These are phyloP conservation scores for Arthrobotrys sinensis DNA, from an alignment of 2,329 filamentous ascomycete genomes.

Conservation along the genomic window DNA sequence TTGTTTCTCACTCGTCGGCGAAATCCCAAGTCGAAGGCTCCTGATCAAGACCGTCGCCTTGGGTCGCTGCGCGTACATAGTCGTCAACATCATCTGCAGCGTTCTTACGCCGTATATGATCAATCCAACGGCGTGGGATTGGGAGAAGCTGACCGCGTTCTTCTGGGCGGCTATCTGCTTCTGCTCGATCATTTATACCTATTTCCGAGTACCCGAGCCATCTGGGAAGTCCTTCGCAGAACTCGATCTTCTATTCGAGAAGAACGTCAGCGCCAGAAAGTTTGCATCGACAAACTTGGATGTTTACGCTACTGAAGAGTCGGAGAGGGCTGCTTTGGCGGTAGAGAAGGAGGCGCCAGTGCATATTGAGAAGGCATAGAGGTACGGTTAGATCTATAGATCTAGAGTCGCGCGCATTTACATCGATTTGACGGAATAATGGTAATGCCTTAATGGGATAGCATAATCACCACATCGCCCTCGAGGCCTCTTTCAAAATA, in stretches of 20 bases:
- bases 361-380: conserved; percentile 44
- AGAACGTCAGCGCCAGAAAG: conserved; percentile 78
- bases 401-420: too few species aligned
- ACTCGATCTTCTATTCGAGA: conserved; percentile 86
- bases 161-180: conserved; percentile 79
- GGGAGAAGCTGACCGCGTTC: conserved; percentile 73
- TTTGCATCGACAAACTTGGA: conserved; percentile 76
- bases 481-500: not conserved
- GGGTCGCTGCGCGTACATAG: conserved; percentile 83
- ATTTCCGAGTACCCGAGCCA: conserved; percentile 85
- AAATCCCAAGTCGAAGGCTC: conserved; percentile 84
- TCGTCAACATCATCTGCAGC: conserved; percentile 84
- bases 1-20: conserved; percentile 88
- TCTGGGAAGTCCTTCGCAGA: conserved; percentile 86
- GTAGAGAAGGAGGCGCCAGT: conserved; percentile 38
- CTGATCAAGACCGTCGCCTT: conserved; percentile 94
- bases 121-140: conserved; percentile 88
- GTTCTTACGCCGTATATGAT: conserved; percentile 94
- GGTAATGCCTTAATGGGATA: conserved; percentile 19
- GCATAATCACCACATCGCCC: not conserved
- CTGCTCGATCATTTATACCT: conserved; percentile 84
- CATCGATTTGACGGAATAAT: conserved; percentile 7
- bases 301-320: conserved; percentile 70
- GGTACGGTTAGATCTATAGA: not conserved
- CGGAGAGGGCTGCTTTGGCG: conserved; percentile 43